These are phyloP conservation scores for Cladophialophora psammophila DNA, from an alignment of 2,329 filamentous ascomycete species.

Conservation along the genomic window DNA sequence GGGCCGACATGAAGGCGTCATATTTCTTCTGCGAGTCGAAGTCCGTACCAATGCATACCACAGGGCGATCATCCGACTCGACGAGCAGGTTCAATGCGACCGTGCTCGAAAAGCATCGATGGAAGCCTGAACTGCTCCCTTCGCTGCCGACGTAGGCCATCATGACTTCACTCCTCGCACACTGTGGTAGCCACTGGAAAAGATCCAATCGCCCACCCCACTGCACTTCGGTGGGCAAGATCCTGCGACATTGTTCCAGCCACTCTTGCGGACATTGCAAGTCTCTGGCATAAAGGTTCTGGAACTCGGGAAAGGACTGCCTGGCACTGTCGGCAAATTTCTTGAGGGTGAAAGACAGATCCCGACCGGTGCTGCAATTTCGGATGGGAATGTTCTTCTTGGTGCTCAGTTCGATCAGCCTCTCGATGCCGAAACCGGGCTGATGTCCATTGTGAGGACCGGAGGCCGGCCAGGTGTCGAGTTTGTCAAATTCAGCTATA, in stretches of 20 bases:
- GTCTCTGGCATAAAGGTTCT: conserved; percentile 48
- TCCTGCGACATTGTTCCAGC: conserved; percentile 42
- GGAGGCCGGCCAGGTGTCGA: conserved; percentile 42
- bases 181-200: conserved; percentile 47
- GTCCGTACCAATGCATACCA: conserved; percentile 49
- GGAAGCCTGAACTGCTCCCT: conserved; percentile 47
- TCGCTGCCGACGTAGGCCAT: conserved; percentile 49
- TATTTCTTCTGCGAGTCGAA: conserved; percentile 46
- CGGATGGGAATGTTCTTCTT: conserved; percentile 48
- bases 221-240: conserved; percentile 45
- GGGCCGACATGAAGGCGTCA: conserved; percentile 45
- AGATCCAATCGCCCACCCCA: conserved; percentile 47
- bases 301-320: conserved; percentile 41
- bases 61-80: conserved; percentile 43
- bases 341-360: conserved; percentile 45
- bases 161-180: conserved; percentile 47
- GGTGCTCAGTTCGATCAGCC: conserved; percentile 45
- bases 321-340: conserved; percentile 44
- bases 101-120: conserved; percentile 49
- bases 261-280: conserved; percentile 46
- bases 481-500: conserved; percentile 46
- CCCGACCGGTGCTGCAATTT: conserved; percentile 47
- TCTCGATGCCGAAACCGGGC: conserved; percentile 44
- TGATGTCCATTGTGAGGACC: conserved; percentile 29
- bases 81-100: conserved; percentile 47